Base-by-base conservation (phyloP, 805 yeast genomes). In the Kuraishia hungarica region DNA sequence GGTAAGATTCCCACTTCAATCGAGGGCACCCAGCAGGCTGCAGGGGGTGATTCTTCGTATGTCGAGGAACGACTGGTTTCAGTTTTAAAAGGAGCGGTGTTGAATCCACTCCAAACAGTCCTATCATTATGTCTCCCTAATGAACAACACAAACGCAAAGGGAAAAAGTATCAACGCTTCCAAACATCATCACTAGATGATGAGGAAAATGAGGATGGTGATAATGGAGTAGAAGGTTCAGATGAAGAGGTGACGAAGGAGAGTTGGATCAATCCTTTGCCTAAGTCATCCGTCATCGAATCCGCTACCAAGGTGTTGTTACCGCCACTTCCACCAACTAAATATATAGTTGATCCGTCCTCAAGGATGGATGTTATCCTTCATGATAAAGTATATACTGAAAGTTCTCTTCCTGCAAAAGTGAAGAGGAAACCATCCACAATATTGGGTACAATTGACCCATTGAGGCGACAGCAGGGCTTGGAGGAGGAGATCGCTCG, bases 401-500 rank as follows among this genome's bases (percentile, higher is more conserved):
- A 83, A 39, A 64, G 69, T 1, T 91, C 87, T 60, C 70, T 87
- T 3, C 77, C 77, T 26, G 60, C 70, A 51, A 57, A 48, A 39
- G 56, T 46, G 48, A 60, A 59, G 52, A 54, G 54, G 57, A 72
- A 48, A 65, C 71, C 61, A 61, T 69, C 61, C 22, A 61, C 63
- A 22, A 53, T 61, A 23, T 65, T 60, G 60, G 62, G 61, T 20
- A 55, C 57, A 11, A 49, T 61, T 55, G 70, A 69, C 51, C 74
- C 78, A n/a, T 56, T 63, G 43, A 61, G 67, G 39, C 73, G 76
- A 21, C 77, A 76, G 51, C 78, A 76, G 59, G 68, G 72, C 47
- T 64, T 77, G 21, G 93, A 87, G 63, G 98, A 94, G 60, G 78
- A 80, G 55, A 86, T 94, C 53, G 99, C 99, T 0, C 73, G 96